Conservation (phyloP, 768 basidiomycete genomes). For the Dacryopinax spathularia region DNA sequence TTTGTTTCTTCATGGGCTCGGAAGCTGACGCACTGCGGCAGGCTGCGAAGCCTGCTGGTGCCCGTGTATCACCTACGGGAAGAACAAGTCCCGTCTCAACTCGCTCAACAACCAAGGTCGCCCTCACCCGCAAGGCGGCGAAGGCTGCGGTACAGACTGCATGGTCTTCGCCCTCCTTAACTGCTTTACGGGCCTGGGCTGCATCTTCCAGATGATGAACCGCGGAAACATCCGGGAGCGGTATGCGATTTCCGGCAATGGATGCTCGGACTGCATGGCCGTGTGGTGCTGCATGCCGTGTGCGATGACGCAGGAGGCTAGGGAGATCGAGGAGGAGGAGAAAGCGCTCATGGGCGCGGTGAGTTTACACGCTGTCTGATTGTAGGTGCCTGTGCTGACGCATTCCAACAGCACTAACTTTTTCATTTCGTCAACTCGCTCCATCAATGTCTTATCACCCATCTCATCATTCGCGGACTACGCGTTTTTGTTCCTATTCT, state of each 20-base stretch:
- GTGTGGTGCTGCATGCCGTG: slow-evolving; percentile 35
- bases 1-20: not conserved
- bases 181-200: slow-evolving; percentile 24
- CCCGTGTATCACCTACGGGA: slow-evolving; percentile 31
- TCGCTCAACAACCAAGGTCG: slow-evolving; percentile 26
- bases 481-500: too few relatives aligned
- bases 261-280: slow-evolving; percentile 29
- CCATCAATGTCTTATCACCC: too few relatives aligned
- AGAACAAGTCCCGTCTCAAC: slow-evolving; percentile 30
- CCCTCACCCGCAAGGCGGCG: slow-evolving; percentile 29
- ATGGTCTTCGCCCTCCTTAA: slow-evolving; percentile 24
- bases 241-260: slow-evolving; percentile 35
- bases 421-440: not conserved
- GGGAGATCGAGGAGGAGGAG: slow-evolving; percentile 1
- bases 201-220: slow-evolving; percentile 28
- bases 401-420: not conserved
- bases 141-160: slow-evolving; percentile 27
- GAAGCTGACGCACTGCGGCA: slow-evolving; percentile 11
- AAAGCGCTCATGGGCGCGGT: not conserved
- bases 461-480: too few relatives aligned
- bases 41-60: slow-evolving; percentile 28
- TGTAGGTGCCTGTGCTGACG: not conserved
- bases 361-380: not conserved
- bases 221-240: slow-evolving; percentile 31
- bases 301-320: slow-evolving; percentile 23